These are phyloP conservation scores for Leccinum brunneo-olivaceum DNA, from an alignment of 1,284 basidiomycete genomes.

Conservation along the genomic window DNA sequence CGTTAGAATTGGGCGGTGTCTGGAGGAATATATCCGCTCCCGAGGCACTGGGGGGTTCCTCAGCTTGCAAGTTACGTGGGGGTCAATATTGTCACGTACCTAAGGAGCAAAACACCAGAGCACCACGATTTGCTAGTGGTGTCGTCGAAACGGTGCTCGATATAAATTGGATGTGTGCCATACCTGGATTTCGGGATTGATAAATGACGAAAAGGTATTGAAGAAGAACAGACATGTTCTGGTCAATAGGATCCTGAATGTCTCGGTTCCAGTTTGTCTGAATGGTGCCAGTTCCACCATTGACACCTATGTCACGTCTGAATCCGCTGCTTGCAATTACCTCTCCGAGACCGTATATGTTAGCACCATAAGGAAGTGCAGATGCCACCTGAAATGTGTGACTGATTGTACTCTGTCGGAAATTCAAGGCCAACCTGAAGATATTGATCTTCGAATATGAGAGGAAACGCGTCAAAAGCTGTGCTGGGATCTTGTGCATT, in stretches of 20 bases:
- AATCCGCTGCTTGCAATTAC: constrained; percentile 60
- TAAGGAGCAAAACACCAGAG: constrained; percentile 63
- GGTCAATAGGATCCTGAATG: constrained; percentile 47
- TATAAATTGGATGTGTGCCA: constrained; percentile 62
- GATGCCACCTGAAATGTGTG: constrained; percentile 45
- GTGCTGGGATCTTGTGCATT: constrained; percentile 40
- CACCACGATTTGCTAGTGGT: constrained; percentile 42
- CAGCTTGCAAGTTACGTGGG: neutral
- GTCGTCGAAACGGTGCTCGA: constrained; percentile 53
- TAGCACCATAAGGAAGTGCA: constrained; percentile 53
- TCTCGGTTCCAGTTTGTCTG: constrained; percentile 69
- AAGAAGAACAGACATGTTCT: constrained; percentile 41
- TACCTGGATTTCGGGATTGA: constrained; percentile 32
- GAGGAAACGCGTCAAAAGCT: constrained; percentile 48
- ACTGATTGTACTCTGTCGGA: neutral
- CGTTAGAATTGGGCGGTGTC: constrained; percentile 43
- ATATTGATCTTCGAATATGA: constrained; percentile 70
- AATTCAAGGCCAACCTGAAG: constrained; percentile 34
- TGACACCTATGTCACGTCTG: constrained; percentile 50
- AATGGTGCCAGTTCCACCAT: constrained; percentile 47
- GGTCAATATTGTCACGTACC: constrained; percentile 27
- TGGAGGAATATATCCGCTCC: constrained; percentile 58
- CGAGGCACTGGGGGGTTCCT: constrained; percentile 32
- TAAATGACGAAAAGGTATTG: neutral
- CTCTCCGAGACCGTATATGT: constrained; percentile 75